Base-by-base conservation (phyloP, 1,284 basidiomycete genomes). In the Austroboletus novae-zelandiae region DNA sequence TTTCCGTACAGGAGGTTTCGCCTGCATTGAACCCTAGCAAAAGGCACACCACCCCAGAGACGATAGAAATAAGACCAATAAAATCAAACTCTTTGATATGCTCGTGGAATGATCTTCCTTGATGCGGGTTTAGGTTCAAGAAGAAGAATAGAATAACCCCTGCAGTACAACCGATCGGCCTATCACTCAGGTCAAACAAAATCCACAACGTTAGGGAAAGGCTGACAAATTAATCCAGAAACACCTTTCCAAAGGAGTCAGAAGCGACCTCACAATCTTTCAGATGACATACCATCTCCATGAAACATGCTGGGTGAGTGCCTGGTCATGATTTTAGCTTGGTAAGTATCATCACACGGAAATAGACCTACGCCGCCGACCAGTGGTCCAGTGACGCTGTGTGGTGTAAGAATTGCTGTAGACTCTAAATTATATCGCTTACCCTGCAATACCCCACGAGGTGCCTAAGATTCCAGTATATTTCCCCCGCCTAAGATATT, bases 361-460 rank as follows among this genome's bases (percentile, higher is more conserved):
- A 29, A 41, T 27, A 18, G 40, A 57, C 59, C 43, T 50, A 69
- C 69, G 7, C 68, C 66, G 5, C 72, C 67, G 7, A 74, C 47
- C 11, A 74, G 58, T 11, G 79, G 79, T 4, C 79, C 79, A 5
- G 76, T 48, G 9, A 79, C 74, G 30, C 73, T 74, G 23, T 27
- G 25, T 20, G 39, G 29, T 17, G 17, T 42, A 45, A 47, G 14
- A 9, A 45, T 32, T 11, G 8, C 11, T 23, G 31, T 14, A 14
- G 2, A 7, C 6, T 11, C 13, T 34, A 34, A 10, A 1, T 14
- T 25, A 25, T 11, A 3, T 18, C 0, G 61, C 69, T 47, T 47
- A 75, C 72, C 50, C 71, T 2, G 69, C 68, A 29, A 76, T 66
- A n/a, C 77, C 78, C 74, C 73, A 81, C 2, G 72, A 72, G 1